Percentiles rank a stretch among this genome's conserved stretches.
Conservation (phyloP, 352 stramenopile genomes). For the Elongisporangium undulatum region DNA sequence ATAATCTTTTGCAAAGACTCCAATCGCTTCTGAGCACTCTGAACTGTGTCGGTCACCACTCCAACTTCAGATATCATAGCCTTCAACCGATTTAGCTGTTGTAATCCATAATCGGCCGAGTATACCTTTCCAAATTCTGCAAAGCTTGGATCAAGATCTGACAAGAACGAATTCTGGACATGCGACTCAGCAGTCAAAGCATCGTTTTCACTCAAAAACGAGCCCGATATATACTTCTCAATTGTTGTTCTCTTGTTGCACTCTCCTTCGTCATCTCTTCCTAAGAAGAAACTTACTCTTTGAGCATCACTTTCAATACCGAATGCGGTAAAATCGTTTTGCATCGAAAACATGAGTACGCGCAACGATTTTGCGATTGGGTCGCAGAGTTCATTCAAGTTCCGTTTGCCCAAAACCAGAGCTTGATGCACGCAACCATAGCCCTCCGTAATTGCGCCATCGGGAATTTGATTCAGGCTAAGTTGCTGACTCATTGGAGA, state of each 20-base stretch:
- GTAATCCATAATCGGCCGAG: constrained; percentile 31
- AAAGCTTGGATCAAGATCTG: constrained; percentile 53
- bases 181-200: background rate
- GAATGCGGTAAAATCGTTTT: constrained; percentile 63
- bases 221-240: constrained; percentile 40
- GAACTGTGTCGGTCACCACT: constrained; percentile 39
- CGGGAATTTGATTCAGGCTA: constrained; percentile 11
- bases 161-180: constrained; percentile 40
- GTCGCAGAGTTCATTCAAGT: constrained; percentile 28
- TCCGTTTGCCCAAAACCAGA: constrained; percentile 25
- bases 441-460: constrained; percentile 8
- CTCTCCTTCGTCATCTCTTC: constrained; percentile 32
- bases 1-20: constrained; percentile 78
- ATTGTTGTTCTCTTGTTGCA: constrained; percentile 37
- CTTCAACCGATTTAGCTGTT: constrained; percentile 38
- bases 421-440: constrained; percentile 23
- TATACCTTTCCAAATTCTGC: constrained; percentile 31
- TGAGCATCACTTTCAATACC: constrained; percentile 65
- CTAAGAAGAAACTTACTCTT: constrained; percentile 68
- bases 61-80: constrained; percentile 35
- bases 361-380: constrained; percentile 36
- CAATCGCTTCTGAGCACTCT: constrained; percentile 52
- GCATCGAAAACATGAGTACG: constrained; percentile 54
- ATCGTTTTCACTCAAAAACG: background rate
- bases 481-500: constrained; percentile 4